Conservation (phyloP, 108 stramenopile genomes). For the Skeletonema potamos region DNA sequence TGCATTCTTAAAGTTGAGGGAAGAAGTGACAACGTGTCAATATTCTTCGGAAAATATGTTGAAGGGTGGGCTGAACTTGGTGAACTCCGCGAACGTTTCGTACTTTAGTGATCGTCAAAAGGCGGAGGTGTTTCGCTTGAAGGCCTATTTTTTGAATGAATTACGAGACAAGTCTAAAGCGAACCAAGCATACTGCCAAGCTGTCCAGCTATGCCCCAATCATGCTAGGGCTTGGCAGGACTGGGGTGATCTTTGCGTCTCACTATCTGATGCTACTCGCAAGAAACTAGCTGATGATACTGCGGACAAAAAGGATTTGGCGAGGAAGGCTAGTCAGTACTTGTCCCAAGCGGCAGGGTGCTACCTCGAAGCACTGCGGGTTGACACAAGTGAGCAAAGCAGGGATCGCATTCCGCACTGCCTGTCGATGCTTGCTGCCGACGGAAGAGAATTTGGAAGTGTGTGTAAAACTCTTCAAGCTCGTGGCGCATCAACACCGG, state of each 20-base stretch:
- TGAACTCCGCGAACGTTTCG: constrained; percentile 93
- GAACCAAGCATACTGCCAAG: constrained; percentile 89
- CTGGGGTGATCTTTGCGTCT: constrained; percentile 91
- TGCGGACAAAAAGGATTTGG: constrained; percentile 29
- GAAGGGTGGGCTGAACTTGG: constrained; percentile 87
- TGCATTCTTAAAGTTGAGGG: constrained; percentile 90
- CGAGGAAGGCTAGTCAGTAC: constrained; percentile 81
- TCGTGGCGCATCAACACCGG: constrained; percentile 66
- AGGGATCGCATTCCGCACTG: constrained; percentile 86
- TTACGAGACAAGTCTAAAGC: constrained; percentile 79
- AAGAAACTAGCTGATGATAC: constrained; percentile 42
- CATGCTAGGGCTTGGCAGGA: constrained; percentile 89
- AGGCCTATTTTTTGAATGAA: constrained; percentile 77
- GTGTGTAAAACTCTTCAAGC: constrained; percentile 79
- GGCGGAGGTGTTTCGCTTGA: constrained; percentile 91
- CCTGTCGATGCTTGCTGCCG: constrained; percentile 85
- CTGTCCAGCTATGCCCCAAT: constrained; percentile 87
- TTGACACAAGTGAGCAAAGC: constrained; percentile 72
- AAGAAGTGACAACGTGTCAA: constrained; percentile 87
- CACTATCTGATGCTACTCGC: constrained; percentile 36
- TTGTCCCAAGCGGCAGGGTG: constrained; percentile 93
- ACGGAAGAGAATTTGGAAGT: constrained; percentile 72
- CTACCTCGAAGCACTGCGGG: constrained; percentile 85
- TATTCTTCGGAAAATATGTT: constrained; percentile 60
- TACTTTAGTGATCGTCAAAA: constrained; percentile 89